Conservation (phyloP, 1,284 basidiomycete species). For the Clitocybe nebularis region DNA sequence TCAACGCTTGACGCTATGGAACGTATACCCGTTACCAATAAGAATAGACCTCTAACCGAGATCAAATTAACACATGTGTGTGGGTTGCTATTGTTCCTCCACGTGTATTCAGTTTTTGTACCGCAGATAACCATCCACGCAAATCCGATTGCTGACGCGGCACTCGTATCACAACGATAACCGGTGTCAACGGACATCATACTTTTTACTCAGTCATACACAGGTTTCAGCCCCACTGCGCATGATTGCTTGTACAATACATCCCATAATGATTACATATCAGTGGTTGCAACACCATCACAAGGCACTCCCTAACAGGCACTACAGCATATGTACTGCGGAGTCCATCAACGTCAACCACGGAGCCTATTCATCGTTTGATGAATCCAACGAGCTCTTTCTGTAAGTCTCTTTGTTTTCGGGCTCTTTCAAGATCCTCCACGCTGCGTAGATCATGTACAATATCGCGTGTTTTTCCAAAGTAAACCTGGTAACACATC, state of each 20-base stretch:
- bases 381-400: conserved; percentile 93
- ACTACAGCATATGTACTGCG: too few species aligned
- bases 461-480: conserved; percentile 96
- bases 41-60: conserved; percentile 84
- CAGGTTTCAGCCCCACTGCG: too few species aligned
- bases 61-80: conserved; percentile 78
- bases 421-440: conserved; percentile 81
- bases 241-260: too few species aligned
- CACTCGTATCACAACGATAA: conserved; percentile 28
- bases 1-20: conserved; percentile 89
- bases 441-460: conserved; percentile 87
- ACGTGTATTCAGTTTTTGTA: background rate
- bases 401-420: conserved; percentile 82
- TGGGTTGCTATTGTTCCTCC: conserved; percentile 3
- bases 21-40: conserved; percentile 83
- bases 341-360: too few species aligned
- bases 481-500: conserved; percentile 70
- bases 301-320: too few species aligned
- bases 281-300: too few species aligned
- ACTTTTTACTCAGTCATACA: too few species aligned
- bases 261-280: too few species aligned
- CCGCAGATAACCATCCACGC: conserved; percentile 87
- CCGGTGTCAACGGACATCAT: background rate
- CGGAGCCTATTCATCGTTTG: conserved; percentile 53
- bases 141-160: conserved; percentile 85